A percentile compares a stretch with the other conserved stretches of the same genome.
Conservation (phyloP, 1,139 yeast species). For the Yamadazyma atmosphaerica region DNA sequence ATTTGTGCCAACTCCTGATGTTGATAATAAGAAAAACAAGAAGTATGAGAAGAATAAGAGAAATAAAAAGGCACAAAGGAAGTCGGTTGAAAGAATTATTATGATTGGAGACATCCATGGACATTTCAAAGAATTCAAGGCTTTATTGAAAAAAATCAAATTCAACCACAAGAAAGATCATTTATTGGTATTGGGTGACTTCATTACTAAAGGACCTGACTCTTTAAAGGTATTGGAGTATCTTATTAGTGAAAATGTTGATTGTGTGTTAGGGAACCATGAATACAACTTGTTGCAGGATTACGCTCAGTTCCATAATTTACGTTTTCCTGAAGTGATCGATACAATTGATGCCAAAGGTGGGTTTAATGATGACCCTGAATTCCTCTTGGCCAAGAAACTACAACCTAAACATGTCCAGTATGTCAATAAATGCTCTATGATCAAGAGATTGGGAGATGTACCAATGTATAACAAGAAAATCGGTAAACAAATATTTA, state of each 20-base stretch:
- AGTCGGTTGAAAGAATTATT: constrained; percentile 48
- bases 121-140: constrained; percentile 53
- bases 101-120: constrained; percentile 92
- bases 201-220: constrained; percentile 80
- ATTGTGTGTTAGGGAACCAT: constrained; percentile 87
- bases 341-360: constrained; percentile 8
- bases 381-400: constrained; percentile 58
- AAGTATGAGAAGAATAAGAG: constrained; percentile 7
- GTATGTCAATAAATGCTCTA: constrained; percentile 60
- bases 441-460: constrained; percentile 61
- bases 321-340: constrained; percentile 32
- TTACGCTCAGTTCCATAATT: constrained; percentile 59
- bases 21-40: too few species aligned
- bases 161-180: constrained; percentile 53
- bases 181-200: constrained; percentile 79
- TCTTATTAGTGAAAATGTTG: constrained; percentile 58
- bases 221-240: constrained; percentile 68
- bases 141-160: constrained; percentile 47
- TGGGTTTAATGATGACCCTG: constrained; percentile 53
- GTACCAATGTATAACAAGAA: constrained; percentile 47
- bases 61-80: constrained; percentile 3
- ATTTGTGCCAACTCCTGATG: too few species aligned
- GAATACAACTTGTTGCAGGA: constrained; percentile 65
- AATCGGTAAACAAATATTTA: constrained; percentile 13
- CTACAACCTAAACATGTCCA: constrained; percentile 60